Percentiles rank a stretch among this genome's conserved stretches.
Conservation (phyloP, 257 asterid species). For the Oldenlandia corymbosa region DNA sequence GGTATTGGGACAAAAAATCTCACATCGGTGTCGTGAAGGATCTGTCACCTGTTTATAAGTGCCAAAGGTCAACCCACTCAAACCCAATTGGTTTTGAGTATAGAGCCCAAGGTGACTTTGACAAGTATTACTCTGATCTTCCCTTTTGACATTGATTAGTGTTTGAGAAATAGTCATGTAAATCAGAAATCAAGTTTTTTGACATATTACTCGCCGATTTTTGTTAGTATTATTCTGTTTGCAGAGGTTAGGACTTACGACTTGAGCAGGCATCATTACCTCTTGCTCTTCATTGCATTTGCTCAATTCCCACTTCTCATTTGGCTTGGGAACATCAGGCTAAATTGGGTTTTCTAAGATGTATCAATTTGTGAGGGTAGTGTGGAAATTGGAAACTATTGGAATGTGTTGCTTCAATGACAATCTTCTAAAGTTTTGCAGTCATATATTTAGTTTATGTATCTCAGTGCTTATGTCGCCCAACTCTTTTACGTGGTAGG, state of each 20-base stretch:
- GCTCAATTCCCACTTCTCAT: conserved; percentile 33
- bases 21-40: no score
- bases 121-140: no score
- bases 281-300: conserved; percentile 32
- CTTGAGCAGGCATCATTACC: conserved; percentile 35
- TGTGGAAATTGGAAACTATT: neutral
- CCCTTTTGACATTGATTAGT: no score
- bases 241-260: conserved; percentile 28
- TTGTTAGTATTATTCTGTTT: no score
- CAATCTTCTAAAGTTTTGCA: conserved; percentile 9
- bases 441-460: neutral
- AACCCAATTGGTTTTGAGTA: no score
- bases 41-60: no score
- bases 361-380: conserved; percentile 1
- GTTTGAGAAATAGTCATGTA: no score
- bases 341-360: conserved; percentile 28
- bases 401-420: neutral
- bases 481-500: neutral
- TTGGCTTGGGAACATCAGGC: conserved; percentile 33
- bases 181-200: no score
- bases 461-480: neutral
- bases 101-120: no score
- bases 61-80: no score
- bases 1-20: no score
- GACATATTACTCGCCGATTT: no score